These are phyloP conservation scores for Conidiobolus coronatus DNA, from an alignment of 371 early-diverging fungal species.

Conservation along the genomic window DNA sequence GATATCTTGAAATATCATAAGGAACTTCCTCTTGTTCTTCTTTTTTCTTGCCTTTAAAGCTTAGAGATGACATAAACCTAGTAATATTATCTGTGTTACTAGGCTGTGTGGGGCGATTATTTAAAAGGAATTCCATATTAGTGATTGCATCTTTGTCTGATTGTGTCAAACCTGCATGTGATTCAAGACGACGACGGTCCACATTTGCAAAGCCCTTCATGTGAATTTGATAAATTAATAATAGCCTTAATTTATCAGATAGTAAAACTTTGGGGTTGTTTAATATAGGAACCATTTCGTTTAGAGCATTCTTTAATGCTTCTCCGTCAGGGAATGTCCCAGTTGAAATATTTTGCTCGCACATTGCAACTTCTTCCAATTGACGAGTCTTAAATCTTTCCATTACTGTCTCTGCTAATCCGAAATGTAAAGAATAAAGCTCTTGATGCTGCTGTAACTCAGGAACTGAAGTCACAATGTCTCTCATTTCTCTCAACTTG, in stretches of 20 bases:
- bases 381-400: constrained; percentile 42
- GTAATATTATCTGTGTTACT: too few species aligned
- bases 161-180: constrained; percentile 46
- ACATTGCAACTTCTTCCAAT: constrained; percentile 51
- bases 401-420: constrained; percentile 76
- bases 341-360: constrained; percentile 57
- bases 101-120: background rate
- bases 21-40: too few species aligned
- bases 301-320: constrained; percentile 40
- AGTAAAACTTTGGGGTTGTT: constrained; percentile 39
- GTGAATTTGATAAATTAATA: constrained; percentile 26
- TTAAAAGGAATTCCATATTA: constrained; percentile 20
- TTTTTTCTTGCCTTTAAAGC: too few species aligned
- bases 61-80: too few species aligned
- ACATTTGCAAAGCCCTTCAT: too few species aligned
- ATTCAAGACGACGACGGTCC: constrained; percentile 37
- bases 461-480: constrained; percentile 67
- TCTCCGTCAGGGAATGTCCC: constrained; percentile 70
- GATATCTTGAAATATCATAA: too few species aligned
- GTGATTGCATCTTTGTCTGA: constrained; percentile 51
- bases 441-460: constrained; percentile 82
- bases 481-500: constrained; percentile 65
- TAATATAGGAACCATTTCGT: constrained; percentile 60
- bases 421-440: constrained; percentile 79
- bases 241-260: constrained; percentile 61